Evolutionary conservation across 2,329 filamentous ascomycete species (phyloP), one percentile per base, ranked within the genome.

Genomic region (Scortechinia acanthostroma): DNA sequence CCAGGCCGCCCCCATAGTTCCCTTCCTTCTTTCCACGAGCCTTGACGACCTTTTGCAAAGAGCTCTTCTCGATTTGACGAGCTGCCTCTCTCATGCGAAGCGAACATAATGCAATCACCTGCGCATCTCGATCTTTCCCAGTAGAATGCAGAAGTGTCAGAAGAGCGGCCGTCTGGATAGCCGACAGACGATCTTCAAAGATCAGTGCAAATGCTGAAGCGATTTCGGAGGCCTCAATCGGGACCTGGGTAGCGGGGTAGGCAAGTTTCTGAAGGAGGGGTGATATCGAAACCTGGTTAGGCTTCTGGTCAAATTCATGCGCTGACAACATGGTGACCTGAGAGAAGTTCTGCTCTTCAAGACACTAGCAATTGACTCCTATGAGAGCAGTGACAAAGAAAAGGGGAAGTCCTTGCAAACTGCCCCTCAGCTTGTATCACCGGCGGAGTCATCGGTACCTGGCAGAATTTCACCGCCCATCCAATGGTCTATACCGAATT

Each of bases 101-200:
- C 3, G 91, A 91, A 54, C 89, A 91, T 68, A 84, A 83, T 46
- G 88, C 87, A 53, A 98, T 79, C 33, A 98, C 88, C 57, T 93
- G 87, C 21, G 91, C 80, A 51, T 85, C 79, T 52, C 86, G 79
- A 63, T 97, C 93, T 62, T 89, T 79, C 47, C 83, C 82, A 2
- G 90, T 95, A 53, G 95, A 96, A 67, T 96, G 91, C 42, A 98
- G 73, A 45, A 90, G 87, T 58, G 93, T 96, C 44, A 97, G 73
- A 46, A 98, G 73, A 30, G 91, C 35, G 6, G 35, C 35, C 10
- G 17, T 40, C 35, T 40, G 35, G 20, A 40, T 40, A 19, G 10
- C 35, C 6, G 35, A 40, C 35, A 40, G 20, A 13, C 17, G 35
- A 19, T 40, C 17, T 19, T 40, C 35, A 19, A 40, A 40, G 17